phyloP scores from a whole-genome alignment of 257 asterid species.

The Dorcoceras hygrometricum region DNA sequence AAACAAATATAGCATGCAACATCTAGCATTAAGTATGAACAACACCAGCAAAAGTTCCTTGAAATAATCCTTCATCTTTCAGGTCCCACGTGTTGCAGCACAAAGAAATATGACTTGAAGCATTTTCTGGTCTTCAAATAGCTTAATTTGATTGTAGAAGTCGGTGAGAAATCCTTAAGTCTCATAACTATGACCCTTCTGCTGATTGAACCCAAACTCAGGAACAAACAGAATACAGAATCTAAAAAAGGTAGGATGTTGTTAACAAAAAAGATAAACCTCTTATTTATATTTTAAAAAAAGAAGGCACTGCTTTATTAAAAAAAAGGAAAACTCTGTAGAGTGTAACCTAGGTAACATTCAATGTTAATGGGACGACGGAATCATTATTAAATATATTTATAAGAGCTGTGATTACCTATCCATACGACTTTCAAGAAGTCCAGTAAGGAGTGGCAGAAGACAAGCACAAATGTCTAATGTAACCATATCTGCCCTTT shows the following conservation, averaged over 20 bases:
- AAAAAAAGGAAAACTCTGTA: not conserved
- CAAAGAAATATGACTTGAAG: slow-evolving; percentile 9
- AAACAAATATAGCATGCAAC: slow-evolving; percentile 11
- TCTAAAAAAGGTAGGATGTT: slow-evolving; percentile 4
- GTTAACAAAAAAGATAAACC: slow-evolving; percentile 8
- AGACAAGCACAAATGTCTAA: slow-evolving; percentile 80
- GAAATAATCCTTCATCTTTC: slow-evolving; percentile 2
- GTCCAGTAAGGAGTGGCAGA: slow-evolving; percentile 76
- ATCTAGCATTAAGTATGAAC: slow-evolving; percentile 18
- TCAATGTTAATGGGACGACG: slow-evolving; percentile 15
- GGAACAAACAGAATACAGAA: slow-evolving; percentile 5
- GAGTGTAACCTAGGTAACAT: slow-evolving; percentile 9
- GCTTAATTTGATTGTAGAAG: slow-evolving; percentile 11
- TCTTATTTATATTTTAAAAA: slow-evolving; percentile 6
- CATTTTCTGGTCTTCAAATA: slow-evolving; percentile 12
- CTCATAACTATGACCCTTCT: not conserved
- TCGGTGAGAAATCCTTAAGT: slow-evolving; percentile 1
- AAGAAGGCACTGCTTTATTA: slow-evolving; percentile 6
- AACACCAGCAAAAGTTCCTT: slow-evolving; percentile 1
- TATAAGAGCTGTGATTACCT: slow-evolving; percentile 44
- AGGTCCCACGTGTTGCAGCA: slow-evolving; percentile 8
- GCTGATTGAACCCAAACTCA: not conserved
- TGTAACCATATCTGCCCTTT: slow-evolving; percentile 68
- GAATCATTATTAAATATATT: not conserved
- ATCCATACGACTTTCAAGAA: slow-evolving; percentile 72